Evolutionary conservation across 306 rosid species (phyloP), one percentile per base, ranked within the genome.

Genomic region (Fragaria ananassa): DNA sequence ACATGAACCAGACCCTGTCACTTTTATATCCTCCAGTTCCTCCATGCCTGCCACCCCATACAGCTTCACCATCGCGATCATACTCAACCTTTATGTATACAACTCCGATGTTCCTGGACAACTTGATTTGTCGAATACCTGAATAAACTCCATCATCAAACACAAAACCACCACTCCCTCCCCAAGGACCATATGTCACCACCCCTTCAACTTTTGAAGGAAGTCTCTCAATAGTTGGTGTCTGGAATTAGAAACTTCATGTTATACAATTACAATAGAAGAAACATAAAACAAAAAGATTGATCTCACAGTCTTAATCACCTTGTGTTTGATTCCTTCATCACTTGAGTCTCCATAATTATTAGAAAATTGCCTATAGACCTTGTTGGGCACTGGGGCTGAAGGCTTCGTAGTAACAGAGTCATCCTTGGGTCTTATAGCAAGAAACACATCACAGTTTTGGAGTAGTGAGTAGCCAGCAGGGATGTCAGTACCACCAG

Each of bases 151-250:
- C 96, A 64, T 94, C 98, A 76, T 94, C 95, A 57, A 94, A 92
- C 27, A 74, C 21, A 58, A 73, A 53, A 47, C 96, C 97, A 6
- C 97, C 90, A 6, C 57, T 37, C 46, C 98, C 97, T 76, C 98
- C 97, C 92, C 94, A 91, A 8, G 98, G 96, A 10, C 97, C 98
- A 76, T 85, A 90, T 70, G 91, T 86, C 14, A 84, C 87, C 54
- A 71, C 79, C 41, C 85, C 90, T 71, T 90, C 96, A 70, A 80
- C 88, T 74, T 51, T 82, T 41, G 88, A 66, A 4, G 88, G 83
- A 66, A 74, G 74, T 74, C 71, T 90, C 74, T 81, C 76, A 68
- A 63, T 41, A n/a, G 11, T 58, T 57, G 70, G 75, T 68, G 44
- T 83, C 87, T 86, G 71, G 29, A 68, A 74, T 54, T 4, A 71